Conservation (phyloP, 1,139 yeast genomes). For the Yamadazyma diddensiae region DNA sequence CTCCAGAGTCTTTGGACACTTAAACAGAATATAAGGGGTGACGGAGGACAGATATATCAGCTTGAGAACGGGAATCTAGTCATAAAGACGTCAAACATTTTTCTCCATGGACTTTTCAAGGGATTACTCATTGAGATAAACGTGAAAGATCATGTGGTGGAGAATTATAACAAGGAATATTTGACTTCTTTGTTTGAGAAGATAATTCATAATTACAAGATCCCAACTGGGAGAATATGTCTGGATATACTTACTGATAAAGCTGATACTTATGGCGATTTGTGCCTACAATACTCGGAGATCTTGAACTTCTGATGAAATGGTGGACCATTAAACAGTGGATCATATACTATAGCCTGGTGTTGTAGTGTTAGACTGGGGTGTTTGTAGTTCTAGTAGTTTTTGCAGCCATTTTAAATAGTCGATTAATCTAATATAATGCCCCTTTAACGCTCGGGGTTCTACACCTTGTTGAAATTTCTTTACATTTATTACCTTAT, state of each 20-base stretch:
- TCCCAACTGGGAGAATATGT: constrained; percentile 42
- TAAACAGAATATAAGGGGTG: constrained; percentile 73
- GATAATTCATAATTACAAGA: constrained; percentile 34
- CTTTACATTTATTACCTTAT: too few species aligned
- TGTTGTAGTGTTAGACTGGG: too few species aligned
- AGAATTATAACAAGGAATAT: constrained; percentile 12
- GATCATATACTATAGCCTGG: too few species aligned
- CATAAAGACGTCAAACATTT: constrained; percentile 66
- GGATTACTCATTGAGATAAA: constrained; percentile 66
- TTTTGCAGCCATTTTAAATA: too few species aligned
- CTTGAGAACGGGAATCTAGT: constrained; percentile 45
- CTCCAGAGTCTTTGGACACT: constrained; percentile 71
- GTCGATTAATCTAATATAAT: too few species aligned
- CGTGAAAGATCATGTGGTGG: constrained; percentile 19
- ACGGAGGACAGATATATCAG: constrained; percentile 66
- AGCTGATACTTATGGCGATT: constrained; percentile 39
- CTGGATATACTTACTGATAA: constrained; percentile 28
- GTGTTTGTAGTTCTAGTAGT: too few species aligned
- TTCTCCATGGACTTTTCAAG: constrained; percentile 70
- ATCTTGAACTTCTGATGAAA: constrained; percentile 36
- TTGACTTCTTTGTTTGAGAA: constrained; percentile 22
- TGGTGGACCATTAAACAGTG: too few species aligned
- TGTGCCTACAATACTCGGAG: constrained; percentile 47
- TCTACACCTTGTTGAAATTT: too few species aligned
- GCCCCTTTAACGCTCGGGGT: too few species aligned